A percentile compares a stretch with the other conserved stretches of the same genome.
Evolutionary conservation across 306 rosid species (phyloP).

Genomic region (Malus domestica): ASM211411v1 NC_041793.1:17822501-17823000

Average conservation of each 20-base stretch:
- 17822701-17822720: neutral
- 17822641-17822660: neutral
- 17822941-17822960: slow-evolving; percentile 65
- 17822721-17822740: neutral
- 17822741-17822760: neutral
- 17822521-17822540: slow-evolving; percentile 64
- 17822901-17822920: slow-evolving; percentile 69
- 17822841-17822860: slow-evolving; percentile 88
- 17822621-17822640: neutral
- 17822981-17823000: slow-evolving; percentile 76
- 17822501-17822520: slow-evolving; percentile 99
- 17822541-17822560: neutral
- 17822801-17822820: slow-evolving; percentile 50
- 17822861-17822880: slow-evolving; percentile 91
- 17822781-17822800: neutral
- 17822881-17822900: slow-evolving; percentile 65
- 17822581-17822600: neutral
- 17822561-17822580: neutral
- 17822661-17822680: neutral
- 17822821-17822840: slow-evolving; percentile 99
- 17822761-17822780: neutral
- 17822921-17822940: slow-evolving; percentile 62
- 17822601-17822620: neutral
- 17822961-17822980: slow-evolving; percentile 81
- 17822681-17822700: neutral